phyloP scores from a whole-genome alignment of 805 yeast genomes.

The Kodamaea leandrae region DNA sequence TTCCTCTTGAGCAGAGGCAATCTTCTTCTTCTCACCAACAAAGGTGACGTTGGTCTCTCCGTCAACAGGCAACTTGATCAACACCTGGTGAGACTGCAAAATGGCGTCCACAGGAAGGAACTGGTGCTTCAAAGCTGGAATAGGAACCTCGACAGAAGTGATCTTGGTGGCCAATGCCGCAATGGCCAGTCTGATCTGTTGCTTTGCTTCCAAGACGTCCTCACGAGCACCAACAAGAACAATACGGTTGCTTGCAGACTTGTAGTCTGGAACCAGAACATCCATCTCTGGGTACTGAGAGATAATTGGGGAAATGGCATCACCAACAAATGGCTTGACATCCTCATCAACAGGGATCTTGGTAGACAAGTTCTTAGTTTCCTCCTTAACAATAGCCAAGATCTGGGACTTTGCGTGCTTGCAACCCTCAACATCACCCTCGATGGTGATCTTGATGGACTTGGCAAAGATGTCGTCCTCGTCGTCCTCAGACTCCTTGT shows the following conservation, averaged over 20 bases:
- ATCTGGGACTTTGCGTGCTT: conserved; percentile 69
- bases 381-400: conserved; percentile 68
- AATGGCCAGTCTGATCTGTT: conserved; percentile 46
- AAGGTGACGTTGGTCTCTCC: conserved; percentile 54
- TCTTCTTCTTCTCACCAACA: conserved; percentile 56
- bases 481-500: conserved; percentile 31
- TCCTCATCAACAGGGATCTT: conserved; percentile 45
- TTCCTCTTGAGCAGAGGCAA: conserved; percentile 58
- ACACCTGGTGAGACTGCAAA: conserved; percentile 52
- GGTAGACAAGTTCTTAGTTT: conserved; percentile 57
- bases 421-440: conserved; percentile 85
- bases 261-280: conserved; percentile 34
- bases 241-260: conserved; percentile 40
- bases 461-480: conserved; percentile 62
- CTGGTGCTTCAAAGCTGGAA: conserved; percentile 69
- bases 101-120: conserved; percentile 59
- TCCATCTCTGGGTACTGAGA: conserved; percentile 27
- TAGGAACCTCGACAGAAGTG: conserved; percentile 52
- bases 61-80: conserved; percentile 52
- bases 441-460: conserved; percentile 59
- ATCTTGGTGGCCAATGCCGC: conserved; percentile 45
- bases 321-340: conserved; percentile 45
- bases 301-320: conserved; percentile 26
- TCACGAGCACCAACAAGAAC: conserved; percentile 71
- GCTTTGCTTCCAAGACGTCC: conserved; percentile 53